Evolutionary conservation across 305 asterid species (phyloP), one percentile per base, ranked within the genome.

Genomic region (Monarda citriodora): DNA sequence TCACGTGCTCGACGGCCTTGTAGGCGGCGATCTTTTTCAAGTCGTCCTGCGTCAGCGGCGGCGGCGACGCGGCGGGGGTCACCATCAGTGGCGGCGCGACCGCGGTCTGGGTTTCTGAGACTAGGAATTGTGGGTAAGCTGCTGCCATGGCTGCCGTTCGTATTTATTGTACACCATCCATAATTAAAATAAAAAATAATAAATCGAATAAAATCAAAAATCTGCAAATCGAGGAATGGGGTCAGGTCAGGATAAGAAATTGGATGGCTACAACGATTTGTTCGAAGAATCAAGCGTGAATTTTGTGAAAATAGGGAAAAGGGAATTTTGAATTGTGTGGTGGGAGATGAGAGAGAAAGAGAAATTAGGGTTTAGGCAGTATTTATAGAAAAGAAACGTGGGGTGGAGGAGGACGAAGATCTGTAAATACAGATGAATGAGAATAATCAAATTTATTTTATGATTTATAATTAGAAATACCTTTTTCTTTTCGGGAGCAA

Each of bases 1-100:
- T 62, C 5, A 92, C 95, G 46, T 77, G 92, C 69, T 92, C 96
- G 41, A 92, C 98, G 21, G 98, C 98, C 55, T 89, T 87, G 52
- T 82, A 83, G 13, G 98, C 98, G 8, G 98, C 96, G 44, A 89
- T 72, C 58, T 72, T 82, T 51, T 92, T 89, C 71, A 88, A 71
- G 70, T 88, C 96, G 61, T 88, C 97, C 54, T 91, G 96, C 21
- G 81, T 76, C 25, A 87, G 70, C 2, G 81, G n/a, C 16, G 78
- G 69, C 51, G 66, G 40, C 4, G 82, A 18, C 12, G 77, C 48
- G 49, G 80, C 47, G 16, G 76, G 8, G 61, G 91, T 54, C n/a
- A 58, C 84, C 88, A 79, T 76, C 40, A 59, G 65, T 6, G 74
- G 53, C 47, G 15, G 61, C 31, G 31, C 5, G 1, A 6, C 41